Base-by-base conservation (phyloP, 345 rosid genomes). In the Capsella bursapastoris region DNA sequence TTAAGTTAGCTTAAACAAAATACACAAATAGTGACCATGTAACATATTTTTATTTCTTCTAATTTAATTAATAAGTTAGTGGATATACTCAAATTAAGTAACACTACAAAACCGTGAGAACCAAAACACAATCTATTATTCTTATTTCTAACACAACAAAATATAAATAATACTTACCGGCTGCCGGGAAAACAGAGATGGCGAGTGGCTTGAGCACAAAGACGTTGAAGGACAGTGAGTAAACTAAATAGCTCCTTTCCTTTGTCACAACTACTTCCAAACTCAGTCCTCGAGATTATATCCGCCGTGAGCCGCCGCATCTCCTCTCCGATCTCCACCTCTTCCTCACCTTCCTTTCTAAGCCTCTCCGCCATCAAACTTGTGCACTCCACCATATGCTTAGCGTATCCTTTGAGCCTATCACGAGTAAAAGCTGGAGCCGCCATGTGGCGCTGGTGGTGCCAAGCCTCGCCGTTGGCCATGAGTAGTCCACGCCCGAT, bases 111-210 rank as follows among this genome's bases (percentile, higher is more conserved):
- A 44, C 35, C 60, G 16, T 61, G 50, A 61, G 15, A 57, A 3
- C 61, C 12, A 32, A 53, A 22, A 49, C 5, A 6, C 29, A 0
- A 53, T 28, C 13, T 28, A 53, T 14, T 14, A 14, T 45, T 44
- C 16, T 45, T 5, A 27, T 5, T 53, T 15, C 8, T 53, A 51
- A 53, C 15, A 27, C 34, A 44, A 44, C 22, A 34, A 22, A 12
- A 35, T 38, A 16, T 22, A 47, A 1, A 11, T 34, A 5, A 60
- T 43, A 72, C 80, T 70, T 14, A 92, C 98, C 99, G 78, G 88
- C 98, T 89, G 2, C 98, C 99, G 0, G 98, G 99, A 53, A 92
- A 74, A 79, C 96, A 92, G 45, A 95, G 82, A 78, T 85, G 97
- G 57, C 92, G 86, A 70, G 83, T 90, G 4, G 98, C 82, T 77